phyloP scores from a whole-genome alignment of 148 eudicot species.

The Spergularia bocconei region DNA sequence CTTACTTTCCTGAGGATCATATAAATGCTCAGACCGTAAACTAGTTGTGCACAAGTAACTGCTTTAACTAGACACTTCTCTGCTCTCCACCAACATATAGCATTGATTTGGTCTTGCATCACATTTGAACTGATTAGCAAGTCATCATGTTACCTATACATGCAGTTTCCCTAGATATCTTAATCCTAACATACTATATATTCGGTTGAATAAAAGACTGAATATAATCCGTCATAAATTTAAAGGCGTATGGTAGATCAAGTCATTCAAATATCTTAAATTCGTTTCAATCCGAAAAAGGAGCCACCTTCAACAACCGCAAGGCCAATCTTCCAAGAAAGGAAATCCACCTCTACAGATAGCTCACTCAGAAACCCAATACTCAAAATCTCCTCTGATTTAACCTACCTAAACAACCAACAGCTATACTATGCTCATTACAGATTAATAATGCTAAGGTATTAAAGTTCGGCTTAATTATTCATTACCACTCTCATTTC shows the following conservation, averaged over 20 bases:
- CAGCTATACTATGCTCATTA: not conserved
- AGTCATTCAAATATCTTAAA: slow-evolving; percentile 4
- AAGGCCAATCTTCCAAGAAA: slow-evolving; percentile 20
- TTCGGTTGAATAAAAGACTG: slow-evolving; percentile 15
- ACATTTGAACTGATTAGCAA: slow-evolving; percentile 17
- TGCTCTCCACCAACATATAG: slow-evolving; percentile 5
- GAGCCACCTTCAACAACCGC: slow-evolving; percentile 8
- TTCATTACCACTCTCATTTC: too few relatives aligned
- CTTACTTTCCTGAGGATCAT: slow-evolving; percentile 18
- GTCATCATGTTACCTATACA: slow-evolving; percentile 3
- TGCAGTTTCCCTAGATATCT: not conserved
- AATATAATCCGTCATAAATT: not conserved
- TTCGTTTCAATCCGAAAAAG: slow-evolving; percentile 16
- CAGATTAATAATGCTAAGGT: not conserved
- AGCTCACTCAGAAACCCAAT: slow-evolving; percentile 12
- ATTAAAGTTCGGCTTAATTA: too few relatives aligned
- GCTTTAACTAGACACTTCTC: slow-evolving; percentile 15
- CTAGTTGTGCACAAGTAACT: slow-evolving; percentile 27
- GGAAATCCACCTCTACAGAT: slow-evolving; percentile 9
- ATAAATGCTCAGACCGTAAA: slow-evolving; percentile 17
- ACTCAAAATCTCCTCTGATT: not conserved
- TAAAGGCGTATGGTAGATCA: not conserved
- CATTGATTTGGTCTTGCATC: slow-evolving; percentile 35
- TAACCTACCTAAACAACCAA: not conserved
- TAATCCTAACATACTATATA: slow-evolving; percentile 22